A percentile compares a stretch with the other conserved stretches of the same genome.
Conservation (phyloP, 108 stramenopile genomes). For the Skeletonema potamos region DNA sequence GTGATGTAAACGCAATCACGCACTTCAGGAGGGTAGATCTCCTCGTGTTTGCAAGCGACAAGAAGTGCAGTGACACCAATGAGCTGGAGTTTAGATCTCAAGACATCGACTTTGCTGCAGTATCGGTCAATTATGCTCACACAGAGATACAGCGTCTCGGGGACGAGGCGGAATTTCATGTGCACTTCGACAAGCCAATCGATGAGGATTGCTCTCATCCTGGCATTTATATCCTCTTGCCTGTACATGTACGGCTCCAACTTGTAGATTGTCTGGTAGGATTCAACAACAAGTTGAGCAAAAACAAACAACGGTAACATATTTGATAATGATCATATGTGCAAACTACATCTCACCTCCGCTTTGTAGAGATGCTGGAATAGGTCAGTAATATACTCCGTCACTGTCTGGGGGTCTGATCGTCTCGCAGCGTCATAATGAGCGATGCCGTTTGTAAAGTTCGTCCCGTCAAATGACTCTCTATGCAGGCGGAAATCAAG, state of each 20-base stretch:
- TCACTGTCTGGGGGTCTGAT: constrained; percentile 25
- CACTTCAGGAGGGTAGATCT: constrained; percentile 97
- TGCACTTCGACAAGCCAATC: constrained; percentile 97
- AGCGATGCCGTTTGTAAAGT: constrained; percentile 44
- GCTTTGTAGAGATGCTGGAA: constrained; percentile 73
- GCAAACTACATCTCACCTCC: constrained; percentile 58
- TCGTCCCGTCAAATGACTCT: constrained; percentile 15
- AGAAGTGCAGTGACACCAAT: constrained; percentile 96
- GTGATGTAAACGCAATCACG: constrained; percentile 99
- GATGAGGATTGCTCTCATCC: constrained; percentile 89
- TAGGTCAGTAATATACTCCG: constrained; percentile 81
- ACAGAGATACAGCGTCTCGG: constrained; percentile 85
- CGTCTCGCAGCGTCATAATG: constrained; percentile 40
- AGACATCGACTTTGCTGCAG: constrained; percentile 68
- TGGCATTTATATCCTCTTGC: constrained; percentile 84
- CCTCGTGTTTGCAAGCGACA: constrained; percentile 98
- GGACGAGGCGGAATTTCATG: constrained; percentile 88
- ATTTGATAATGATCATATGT: background rate
- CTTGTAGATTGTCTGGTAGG: constrained; percentile 11
- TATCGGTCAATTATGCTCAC: constrained; percentile 88
- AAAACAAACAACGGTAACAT: background rate
- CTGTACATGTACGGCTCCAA: constrained; percentile 67
- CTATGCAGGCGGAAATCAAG: constrained; percentile 31
- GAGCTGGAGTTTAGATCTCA: constrained; percentile 93
- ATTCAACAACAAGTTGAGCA: background rate